Base-by-base conservation (phyloP, 805 yeast genomes). In the Grigorovia transvaalensis region DNA sequence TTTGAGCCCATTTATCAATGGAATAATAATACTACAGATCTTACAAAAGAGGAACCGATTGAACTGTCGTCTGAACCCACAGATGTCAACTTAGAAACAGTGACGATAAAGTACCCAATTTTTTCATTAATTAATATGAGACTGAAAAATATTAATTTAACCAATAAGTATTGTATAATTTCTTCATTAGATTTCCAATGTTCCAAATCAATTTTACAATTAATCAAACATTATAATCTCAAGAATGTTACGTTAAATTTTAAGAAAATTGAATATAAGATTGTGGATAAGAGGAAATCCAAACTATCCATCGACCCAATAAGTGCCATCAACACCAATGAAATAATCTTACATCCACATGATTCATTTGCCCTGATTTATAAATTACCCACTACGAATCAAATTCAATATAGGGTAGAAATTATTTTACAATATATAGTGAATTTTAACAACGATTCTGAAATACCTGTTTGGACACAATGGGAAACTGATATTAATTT, bases 401-500 rank as follows among this genome's bases (percentile, higher is more conserved):
- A 40, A 38, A 42, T 41, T 4, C 58, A 61, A n/a, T 66, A 63
- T 45, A 56, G 63, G 13, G 67, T 63, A 7, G 53, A 55, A 35
- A 54, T 66, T 2, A 56, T 61, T 17, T 52, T 65, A 18, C 53
- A 51, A 2, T 65, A 65, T 51, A 42, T 35, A 5, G 52, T 59
- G 9, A 15, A 40, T 13, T 18, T 59, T 9, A 47, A 23, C 17
- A 35, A 44, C 15, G 13, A 40, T 13, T 20, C 47, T 15, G 13
- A 17, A 30, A 46, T 56, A 45, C 61, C 65, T 4, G 53, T 65
- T 12, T 42, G 53, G 6, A 67, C 69, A 13, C 47, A 57, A 18
- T 64, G 69, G 69, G 65, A 64, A 46, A 65, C 69, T 4, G 69
- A 64, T 30, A 63, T 66, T 2, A 60, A 67, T 47, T 65, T 29